Evolutionary conservation across 164 flowering plant species (phyloP).

Genomic region (Dillenia suffruticosa): DNA sequence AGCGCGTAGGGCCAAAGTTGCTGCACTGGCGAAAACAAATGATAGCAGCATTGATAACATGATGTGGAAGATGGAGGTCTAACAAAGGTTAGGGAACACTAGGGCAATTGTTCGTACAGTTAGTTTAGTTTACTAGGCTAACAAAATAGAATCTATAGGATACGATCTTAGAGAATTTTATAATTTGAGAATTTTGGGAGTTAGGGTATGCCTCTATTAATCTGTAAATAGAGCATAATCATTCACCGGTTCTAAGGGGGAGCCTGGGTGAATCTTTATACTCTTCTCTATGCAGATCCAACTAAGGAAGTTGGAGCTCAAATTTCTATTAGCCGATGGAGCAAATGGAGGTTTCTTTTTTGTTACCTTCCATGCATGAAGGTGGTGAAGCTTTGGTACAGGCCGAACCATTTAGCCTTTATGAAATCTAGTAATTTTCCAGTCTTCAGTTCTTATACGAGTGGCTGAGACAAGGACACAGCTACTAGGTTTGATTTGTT

Average conservation of each 20-base stretch:
- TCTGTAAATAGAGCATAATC: constrained; percentile 59
- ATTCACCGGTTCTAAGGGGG: constrained; percentile 37
- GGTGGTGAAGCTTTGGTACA: constrained; percentile 30
- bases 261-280: constrained; percentile 45
- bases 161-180: constrained; percentile 24
- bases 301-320: constrained; percentile 50
- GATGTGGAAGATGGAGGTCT: constrained; percentile 66
- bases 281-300: constrained; percentile 42
- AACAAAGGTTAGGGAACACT: constrained; percentile 21
- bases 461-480: constrained; percentile 18
- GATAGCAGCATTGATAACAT: constrained; percentile 32
- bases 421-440: constrained; percentile 20
- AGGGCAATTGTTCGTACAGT: constrained; percentile 55
- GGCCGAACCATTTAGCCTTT: constrained; percentile 32
- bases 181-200: constrained; percentile 11
- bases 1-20: constrained; percentile 64
- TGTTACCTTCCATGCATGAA: constrained; percentile 37
- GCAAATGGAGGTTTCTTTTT: constrained; percentile 51
- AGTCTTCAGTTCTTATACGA: constrained; percentile 9
- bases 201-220: constrained; percentile 30
- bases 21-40: constrained; percentile 50
- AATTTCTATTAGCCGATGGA: constrained; percentile 31
- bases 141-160: constrained; percentile 24
- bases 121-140: constrained; percentile 38
- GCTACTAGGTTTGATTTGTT: constrained; percentile 17